Percentiles rank a stretch among this genome's conserved stretches.
phyloP scores from a whole-genome alignment of 2,329 filamentous ascomycete species.

The Cadophora gregata region DNA sequence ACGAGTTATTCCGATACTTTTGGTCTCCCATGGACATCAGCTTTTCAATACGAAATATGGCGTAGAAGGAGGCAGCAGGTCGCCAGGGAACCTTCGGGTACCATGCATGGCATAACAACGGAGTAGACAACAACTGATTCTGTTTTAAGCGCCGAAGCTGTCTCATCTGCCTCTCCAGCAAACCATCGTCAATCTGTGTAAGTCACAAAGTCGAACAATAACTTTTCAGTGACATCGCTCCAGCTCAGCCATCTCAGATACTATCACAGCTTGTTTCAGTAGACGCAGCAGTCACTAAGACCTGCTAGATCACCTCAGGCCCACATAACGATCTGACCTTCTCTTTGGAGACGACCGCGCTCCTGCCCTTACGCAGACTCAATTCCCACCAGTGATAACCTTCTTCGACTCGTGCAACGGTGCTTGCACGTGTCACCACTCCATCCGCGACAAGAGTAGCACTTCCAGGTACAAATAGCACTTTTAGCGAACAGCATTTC shows the following conservation, averaged over 20 bases:
- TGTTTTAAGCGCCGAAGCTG: background rate
- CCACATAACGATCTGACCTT: background rate
- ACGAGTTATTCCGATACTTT: background rate
- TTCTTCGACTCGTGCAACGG: background rate
- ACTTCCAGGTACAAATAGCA: background rate
- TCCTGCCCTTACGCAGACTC: background rate
- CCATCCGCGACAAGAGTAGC: background rate
- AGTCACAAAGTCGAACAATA: background rate
- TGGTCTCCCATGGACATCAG: background rate
- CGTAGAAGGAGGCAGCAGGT: background rate
- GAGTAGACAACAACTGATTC: background rate
- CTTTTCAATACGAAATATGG: background rate
- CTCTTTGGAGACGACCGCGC: background rate
- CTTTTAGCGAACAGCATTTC: background rate
- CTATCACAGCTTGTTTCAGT: background rate
- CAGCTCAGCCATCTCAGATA: conserved; percentile 4
- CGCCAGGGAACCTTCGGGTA: background rate
- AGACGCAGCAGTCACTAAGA: background rate
- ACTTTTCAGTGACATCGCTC: background rate
- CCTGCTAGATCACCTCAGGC: background rate
- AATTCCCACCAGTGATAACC: background rate
- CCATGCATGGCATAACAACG: background rate
- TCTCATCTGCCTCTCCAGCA: background rate
- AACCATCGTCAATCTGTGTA: background rate
- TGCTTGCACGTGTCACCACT: background rate